Conservation (phyloP, 2,329 filamentous ascomycete species). For the Aspergillus brunneoviolaceus region DNA sequence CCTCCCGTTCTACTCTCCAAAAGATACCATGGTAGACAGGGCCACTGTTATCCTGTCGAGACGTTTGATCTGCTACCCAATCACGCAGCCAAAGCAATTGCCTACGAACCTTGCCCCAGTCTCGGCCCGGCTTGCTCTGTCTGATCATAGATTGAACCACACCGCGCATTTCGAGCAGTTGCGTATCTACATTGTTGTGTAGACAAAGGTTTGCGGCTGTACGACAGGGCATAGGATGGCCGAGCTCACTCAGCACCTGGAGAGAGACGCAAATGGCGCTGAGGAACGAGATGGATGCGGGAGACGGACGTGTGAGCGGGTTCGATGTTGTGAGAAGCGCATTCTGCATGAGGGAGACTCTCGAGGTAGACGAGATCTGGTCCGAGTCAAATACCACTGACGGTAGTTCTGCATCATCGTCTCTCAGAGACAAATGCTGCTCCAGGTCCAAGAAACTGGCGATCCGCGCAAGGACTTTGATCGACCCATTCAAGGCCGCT, state of each 20-base stretch:
- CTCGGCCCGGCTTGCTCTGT: conserved; percentile 45
- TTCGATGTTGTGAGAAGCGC: conserved; percentile 41
- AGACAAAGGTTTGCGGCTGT: conserved; percentile 52
- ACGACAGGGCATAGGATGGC: conserved; percentile 37
- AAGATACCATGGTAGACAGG: conserved; percentile 45
- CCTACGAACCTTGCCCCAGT: conserved; percentile 51
- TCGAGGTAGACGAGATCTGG: conserved; percentile 37
- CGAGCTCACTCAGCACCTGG: conserved; percentile 40
- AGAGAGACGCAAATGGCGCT: conserved; percentile 43
- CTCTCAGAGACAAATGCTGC: conserved; percentile 38
- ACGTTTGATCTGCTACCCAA: conserved; percentile 48
- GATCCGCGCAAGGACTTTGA: conserved; percentile 52
- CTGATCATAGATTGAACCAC: conserved; percentile 51
- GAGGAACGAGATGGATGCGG: conserved; percentile 41
- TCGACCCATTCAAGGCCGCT: conserved; percentile 49
- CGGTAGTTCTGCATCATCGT: conserved; percentile 26
- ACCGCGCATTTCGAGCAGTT: conserved; percentile 53
- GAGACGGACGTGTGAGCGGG: conserved; percentile 41
- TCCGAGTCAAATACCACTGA: conserved; percentile 32
- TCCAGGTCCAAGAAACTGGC: conserved; percentile 53
- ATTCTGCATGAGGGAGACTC: conserved; percentile 44
- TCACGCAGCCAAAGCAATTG: conserved; percentile 61
- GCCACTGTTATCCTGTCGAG: conserved; percentile 21
- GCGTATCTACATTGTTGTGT: conserved; percentile 53
- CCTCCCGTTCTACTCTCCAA: conserved; percentile 50